A percentile compares a stretch with the other conserved stretches of the same genome.
Conservation (phyloP, 1,284 basidiomycete genomes). For the Ceratobasidium papillatum region DNA sequence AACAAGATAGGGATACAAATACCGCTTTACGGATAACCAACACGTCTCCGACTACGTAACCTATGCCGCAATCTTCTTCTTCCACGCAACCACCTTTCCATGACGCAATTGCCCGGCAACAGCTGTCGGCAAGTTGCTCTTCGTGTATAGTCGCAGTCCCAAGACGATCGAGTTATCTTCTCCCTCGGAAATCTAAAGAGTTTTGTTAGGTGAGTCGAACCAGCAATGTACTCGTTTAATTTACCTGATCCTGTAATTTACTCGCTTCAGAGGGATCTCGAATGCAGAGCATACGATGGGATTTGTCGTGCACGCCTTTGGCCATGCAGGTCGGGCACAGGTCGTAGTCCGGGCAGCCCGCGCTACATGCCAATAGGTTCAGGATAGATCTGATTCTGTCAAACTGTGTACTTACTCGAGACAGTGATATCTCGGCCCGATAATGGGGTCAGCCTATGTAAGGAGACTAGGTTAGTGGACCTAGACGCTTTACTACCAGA, state of each 20-base stretch:
- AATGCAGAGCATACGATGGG: conserved; percentile 26
- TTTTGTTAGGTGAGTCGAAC: neutral
- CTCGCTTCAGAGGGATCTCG: conserved; percentile 15
- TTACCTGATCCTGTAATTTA: conserved; percentile 24
- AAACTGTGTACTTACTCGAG: conserved; percentile 8
- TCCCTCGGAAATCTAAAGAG: conserved; percentile 6
- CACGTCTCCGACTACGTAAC: neutral
- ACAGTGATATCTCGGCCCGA: conserved; percentile 37
- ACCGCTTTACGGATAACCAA: neutral
- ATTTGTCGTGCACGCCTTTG: conserved; percentile 20
- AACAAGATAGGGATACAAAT: neutral
- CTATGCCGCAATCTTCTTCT: neutral
- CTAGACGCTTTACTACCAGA: neutral
- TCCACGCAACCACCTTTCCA: conserved; percentile 42
- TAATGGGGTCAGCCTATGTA: conserved; percentile 32
- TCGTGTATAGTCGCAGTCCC: conserved; percentile 41
- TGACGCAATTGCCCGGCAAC: conserved; percentile 42
- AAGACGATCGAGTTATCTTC: conserved; percentile 36
- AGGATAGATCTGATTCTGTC: neutral
- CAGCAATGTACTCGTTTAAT: neutral
- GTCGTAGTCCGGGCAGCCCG: conserved; percentile 38
- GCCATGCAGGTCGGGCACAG: conserved; percentile 39
- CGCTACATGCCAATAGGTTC: neutral
- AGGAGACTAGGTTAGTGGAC: neutral
- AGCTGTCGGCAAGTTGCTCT: conserved; percentile 16